A percentile compares a stretch with the other conserved stretches of the same genome.
Conservation (phyloP, 768 basidiomycete species). For the Russula dissimulans region DNA sequence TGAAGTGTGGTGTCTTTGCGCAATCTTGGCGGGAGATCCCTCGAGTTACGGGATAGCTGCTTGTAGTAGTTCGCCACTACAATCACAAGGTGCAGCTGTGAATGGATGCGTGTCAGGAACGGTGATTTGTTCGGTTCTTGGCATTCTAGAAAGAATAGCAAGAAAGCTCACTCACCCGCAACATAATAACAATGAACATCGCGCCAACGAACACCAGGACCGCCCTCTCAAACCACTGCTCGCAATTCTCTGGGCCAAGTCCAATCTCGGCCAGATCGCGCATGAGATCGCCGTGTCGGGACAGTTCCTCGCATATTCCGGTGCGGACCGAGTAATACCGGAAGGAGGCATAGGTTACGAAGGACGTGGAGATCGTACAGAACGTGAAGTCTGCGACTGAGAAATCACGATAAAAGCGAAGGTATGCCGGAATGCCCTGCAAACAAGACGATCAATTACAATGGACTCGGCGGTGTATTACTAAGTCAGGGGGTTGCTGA, state of each 20-base stretch:
- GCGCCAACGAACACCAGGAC: conserved; percentile 48
- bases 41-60: conserved; percentile 40
- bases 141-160: background rate
- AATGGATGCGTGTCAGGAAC: background rate
- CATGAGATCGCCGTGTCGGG: conserved; percentile 66
- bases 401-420: conserved; percentile 77
- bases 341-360: conserved; percentile 53
- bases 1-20: conserved; percentile 33
- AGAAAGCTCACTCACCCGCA: conserved; percentile 50
- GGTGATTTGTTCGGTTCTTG: background rate
- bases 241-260: conserved; percentile 71
- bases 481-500: conserved; percentile 23
- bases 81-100: conserved; percentile 67
- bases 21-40: conserved; percentile 14
- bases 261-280: conserved; percentile 62
- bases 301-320: conserved; percentile 63
- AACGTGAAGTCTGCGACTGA: conserved; percentile 72
- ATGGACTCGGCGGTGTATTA: background rate
- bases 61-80: conserved; percentile 60
- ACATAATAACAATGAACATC: conserved; percentile 51
- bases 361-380: conserved; percentile 46
- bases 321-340: conserved; percentile 43
- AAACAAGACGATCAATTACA: background rate
- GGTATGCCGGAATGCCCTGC: conserved; percentile 53
- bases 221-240: conserved; percentile 65